A percentile compares a stretch with the other conserved stretches of the same genome.
These are phyloP conservation scores for Coniochaeta hoffmannii DNA, from an alignment of 2,329 filamentous ascomycete genomes.

Conservation along the genomic window DNA sequence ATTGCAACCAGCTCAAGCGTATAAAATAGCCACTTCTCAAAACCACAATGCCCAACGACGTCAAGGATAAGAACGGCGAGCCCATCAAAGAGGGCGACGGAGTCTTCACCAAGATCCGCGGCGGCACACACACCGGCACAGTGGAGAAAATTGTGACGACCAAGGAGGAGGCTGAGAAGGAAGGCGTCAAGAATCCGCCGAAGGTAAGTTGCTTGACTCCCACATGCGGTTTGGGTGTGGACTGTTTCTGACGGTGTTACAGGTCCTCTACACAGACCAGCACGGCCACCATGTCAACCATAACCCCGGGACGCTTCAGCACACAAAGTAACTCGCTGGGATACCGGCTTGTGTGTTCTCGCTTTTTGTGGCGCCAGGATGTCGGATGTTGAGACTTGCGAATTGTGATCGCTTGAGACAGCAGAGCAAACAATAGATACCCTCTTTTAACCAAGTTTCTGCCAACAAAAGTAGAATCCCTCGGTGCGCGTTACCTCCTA, in stretches of 20 bases:
- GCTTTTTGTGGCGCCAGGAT: too few species aligned
- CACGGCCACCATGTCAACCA: constrained; percentile 1
- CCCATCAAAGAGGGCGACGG: constrained; percentile 29
- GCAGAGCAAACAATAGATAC: too few species aligned
- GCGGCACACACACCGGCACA: constrained; percentile 29
- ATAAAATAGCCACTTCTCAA: neutral
- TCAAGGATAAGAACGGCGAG: constrained; percentile 27
- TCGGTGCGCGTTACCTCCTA: too few species aligned
- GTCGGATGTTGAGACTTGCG: too few species aligned
- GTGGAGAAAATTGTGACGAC: constrained; percentile 29
- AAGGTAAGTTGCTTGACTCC: constrained; percentile 21
- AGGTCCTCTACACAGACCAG: constrained; percentile 2
- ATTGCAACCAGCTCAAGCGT: too few species aligned
- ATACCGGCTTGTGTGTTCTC: neutral
- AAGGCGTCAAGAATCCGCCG: constrained; percentile 31
- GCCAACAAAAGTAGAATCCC: too few species aligned
- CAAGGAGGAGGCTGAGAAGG: constrained; percentile 24
- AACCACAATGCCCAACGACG: constrained; percentile 12
- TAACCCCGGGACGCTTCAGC: constrained; percentile 1
- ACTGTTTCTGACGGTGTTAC: neutral
- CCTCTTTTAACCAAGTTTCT: too few species aligned
- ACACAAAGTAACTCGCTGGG: neutral
- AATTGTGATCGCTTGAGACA: too few species aligned
- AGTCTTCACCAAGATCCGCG: constrained; percentile 30
- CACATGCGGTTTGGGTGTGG: neutral